phyloP scores from a whole-genome alignment of 2,329 filamentous ascomycete genomes.

The Pleoardoris graminearum region DNA sequence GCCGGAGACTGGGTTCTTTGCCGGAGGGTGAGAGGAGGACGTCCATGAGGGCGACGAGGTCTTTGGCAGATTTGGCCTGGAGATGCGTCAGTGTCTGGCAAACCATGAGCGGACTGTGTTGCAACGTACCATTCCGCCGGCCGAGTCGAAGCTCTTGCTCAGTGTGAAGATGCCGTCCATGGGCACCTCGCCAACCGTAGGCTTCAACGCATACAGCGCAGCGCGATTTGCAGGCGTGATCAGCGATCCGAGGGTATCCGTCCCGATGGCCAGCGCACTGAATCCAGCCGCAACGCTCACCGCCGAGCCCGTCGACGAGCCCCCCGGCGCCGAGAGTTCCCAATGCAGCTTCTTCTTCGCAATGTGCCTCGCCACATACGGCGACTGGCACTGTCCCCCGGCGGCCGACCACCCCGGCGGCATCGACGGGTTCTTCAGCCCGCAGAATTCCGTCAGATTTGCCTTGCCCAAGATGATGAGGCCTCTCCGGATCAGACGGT shows the following conservation, averaged over 20 bases:
- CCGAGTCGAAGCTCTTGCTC: constrained; percentile 40
- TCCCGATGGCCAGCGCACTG: constrained; percentile 45
- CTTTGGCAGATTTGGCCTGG: constrained; percentile 42
- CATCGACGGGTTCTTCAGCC: constrained; percentile 42
- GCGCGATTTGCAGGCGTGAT: constrained; percentile 47
- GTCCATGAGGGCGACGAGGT: constrained; percentile 39
- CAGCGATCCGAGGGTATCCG: constrained; percentile 47
- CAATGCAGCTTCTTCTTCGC: constrained; percentile 42
- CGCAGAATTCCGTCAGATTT: constrained; percentile 48
- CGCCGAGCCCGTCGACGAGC: constrained; percentile 45
- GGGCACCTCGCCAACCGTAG: constrained; percentile 40
- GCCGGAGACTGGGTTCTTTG: constrained; percentile 29
- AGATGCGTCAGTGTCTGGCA: not conserved
- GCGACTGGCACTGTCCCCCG: constrained; percentile 45
- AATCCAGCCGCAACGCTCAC: constrained; percentile 48
- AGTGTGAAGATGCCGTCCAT: constrained; percentile 43
- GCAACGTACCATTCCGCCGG: constrained; percentile 36
- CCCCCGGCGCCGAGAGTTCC: constrained; percentile 44
- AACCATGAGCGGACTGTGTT: not conserved
- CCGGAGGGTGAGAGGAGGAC: constrained; percentile 39
- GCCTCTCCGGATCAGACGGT: constrained; percentile 44
- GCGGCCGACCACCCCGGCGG: constrained; percentile 48
- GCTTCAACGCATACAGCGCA: constrained; percentile 47
- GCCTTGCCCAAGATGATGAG: constrained; percentile 50
- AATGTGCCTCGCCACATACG: constrained; percentile 45